These are phyloP conservation scores for Huntiella omanensis DNA, from an alignment of 2,329 filamentous ascomycete species.

Conservation along the genomic window DNA sequence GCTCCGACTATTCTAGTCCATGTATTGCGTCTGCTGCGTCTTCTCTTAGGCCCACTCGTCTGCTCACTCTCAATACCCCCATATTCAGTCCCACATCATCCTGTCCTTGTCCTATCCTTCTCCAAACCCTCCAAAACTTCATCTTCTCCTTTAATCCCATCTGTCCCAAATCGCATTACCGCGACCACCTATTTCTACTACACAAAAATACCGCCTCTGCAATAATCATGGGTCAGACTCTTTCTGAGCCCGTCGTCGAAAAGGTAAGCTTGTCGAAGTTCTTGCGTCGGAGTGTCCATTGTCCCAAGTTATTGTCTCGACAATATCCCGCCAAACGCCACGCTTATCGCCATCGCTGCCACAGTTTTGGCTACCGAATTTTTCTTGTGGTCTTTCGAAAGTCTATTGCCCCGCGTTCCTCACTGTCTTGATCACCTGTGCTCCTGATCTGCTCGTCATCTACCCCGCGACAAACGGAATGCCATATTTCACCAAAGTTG, in stretches of 20 bases:
- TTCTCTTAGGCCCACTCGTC: conserved; percentile 2
- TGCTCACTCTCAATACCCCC: conserved; percentile 1
- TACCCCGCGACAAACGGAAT: too few relatives aligned
- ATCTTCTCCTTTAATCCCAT: conserved; percentile 10
- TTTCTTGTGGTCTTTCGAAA: too few relatives aligned
- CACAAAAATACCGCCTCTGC: conserved; percentile 11
- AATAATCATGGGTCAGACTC: conserved; percentile 81
- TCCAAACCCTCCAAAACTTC: conserved; percentile 7
- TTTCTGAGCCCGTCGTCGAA: conserved; percentile 96
- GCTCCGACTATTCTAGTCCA: too few relatives aligned
- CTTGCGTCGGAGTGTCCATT: too few relatives aligned
- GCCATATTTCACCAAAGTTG: too few relatives aligned
- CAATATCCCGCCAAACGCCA: too few relatives aligned
- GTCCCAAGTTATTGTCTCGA: too few relatives aligned
- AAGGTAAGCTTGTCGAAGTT: conserved; percentile 51
- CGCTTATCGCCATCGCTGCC: too few relatives aligned
- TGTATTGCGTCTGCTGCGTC: background rate
- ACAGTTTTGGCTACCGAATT: too few relatives aligned
- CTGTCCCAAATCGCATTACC: background rate
- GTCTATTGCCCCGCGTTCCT: too few relatives aligned
- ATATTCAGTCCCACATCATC: background rate
- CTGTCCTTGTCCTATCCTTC: conserved; percentile 4
- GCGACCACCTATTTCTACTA: background rate
- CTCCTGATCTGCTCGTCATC: conserved; percentile 1
- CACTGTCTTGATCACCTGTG: background rate